Conservation (phyloP, 148 eudicot species). For the Bassia scoparia region DNA sequence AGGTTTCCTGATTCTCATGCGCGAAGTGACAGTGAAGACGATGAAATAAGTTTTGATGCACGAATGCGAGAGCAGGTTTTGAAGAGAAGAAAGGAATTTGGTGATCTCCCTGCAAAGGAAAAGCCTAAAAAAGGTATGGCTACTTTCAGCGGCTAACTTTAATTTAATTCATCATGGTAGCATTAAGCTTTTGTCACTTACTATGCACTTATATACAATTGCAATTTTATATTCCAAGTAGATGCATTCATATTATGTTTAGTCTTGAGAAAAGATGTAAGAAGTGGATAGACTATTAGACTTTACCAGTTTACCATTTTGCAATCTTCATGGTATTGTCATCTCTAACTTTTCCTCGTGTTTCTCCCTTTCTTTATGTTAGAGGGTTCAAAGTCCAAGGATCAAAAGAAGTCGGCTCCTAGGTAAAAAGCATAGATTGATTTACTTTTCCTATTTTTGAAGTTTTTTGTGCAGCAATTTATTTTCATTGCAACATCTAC, state of each 20-base stretch:
- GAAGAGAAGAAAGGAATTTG: constrained; percentile 62
- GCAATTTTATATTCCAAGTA: not conserved
- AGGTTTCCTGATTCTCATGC: constrained; percentile 36
- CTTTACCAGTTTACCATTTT: too few species aligned
- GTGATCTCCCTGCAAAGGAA: constrained; percentile 56
- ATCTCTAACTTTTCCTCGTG: not conserved
- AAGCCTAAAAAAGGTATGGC: constrained; percentile 47
- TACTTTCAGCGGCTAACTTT: not conserved
- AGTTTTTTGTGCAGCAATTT: not conserved
- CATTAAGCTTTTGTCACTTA: not conserved
- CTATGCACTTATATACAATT: not conserved
- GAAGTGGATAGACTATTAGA: not conserved
- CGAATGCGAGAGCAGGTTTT: constrained; percentile 88
- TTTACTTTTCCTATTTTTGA: not conserved
- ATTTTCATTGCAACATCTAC: not conserved
- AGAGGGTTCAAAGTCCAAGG: constrained; percentile 44
- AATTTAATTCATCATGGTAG: not conserved
- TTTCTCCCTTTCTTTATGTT: constrained; percentile 18
- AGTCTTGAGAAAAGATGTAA: not conserved
- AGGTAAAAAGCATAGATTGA: constrained; percentile 37
- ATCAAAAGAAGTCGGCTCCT: constrained; percentile 42
- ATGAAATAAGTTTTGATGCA: constrained; percentile 74
- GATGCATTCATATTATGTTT: not conserved
- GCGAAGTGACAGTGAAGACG: constrained; percentile 46
- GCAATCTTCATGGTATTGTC: not conserved